A percentile compares a stretch with the other conserved stretches of the same genome.
These are phyloP conservation scores for Aegilops longissima DNA, from an alignment of 176 grass and related monocot species.

Conservation along the genomic window DNA sequence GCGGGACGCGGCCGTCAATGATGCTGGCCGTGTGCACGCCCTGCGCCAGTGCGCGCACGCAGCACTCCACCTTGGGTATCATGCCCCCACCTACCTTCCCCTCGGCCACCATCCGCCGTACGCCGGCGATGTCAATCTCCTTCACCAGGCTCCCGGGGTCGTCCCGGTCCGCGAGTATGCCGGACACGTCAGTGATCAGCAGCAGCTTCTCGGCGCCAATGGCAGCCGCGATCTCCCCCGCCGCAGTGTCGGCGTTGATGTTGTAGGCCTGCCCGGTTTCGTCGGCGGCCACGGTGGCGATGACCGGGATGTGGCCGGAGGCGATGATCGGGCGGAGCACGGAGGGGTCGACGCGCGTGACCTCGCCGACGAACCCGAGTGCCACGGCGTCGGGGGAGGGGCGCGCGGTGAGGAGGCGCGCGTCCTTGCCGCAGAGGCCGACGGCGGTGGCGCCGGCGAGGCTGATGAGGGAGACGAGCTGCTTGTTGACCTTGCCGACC, in stretches of 20 bases:
- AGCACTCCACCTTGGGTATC: conserved; percentile 90
- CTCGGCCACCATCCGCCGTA: conserved; percentile 61
- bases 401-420: conserved; percentile 61
- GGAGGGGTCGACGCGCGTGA: conserved; percentile 58
- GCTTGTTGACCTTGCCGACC: conserved; percentile 86
- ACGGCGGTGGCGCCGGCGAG: conserved; percentile 63
- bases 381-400: conserved; percentile 49
- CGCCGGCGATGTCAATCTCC: conserved; percentile 62
- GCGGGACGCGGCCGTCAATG: conserved; percentile 75
- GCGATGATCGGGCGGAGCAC: conserved; percentile 59
- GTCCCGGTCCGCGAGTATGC: conserved; percentile 60
- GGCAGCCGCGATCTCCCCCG: conserved; percentile 71
- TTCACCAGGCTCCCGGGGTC: conserved; percentile 67
- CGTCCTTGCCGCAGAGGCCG: conserved; percentile 79
- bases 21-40: conserved; percentile 74
- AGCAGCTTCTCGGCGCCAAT: conserved; percentile 83
- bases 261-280: conserved; percentile 77
- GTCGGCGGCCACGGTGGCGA: conserved; percentile 81
- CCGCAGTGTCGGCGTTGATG: conserved; percentile 82
- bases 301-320: conserved; percentile 80
- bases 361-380: conserved; percentile 77
- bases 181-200: conserved; percentile 68
- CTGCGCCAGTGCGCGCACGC: conserved; percentile 63
- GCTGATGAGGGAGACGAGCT: conserved; percentile 81
- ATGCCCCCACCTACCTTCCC: conserved; percentile 85